phyloP scores from a whole-genome alignment of 2,329 filamentous ascomycete genomes.

The Aspergillus sp. region DNA sequence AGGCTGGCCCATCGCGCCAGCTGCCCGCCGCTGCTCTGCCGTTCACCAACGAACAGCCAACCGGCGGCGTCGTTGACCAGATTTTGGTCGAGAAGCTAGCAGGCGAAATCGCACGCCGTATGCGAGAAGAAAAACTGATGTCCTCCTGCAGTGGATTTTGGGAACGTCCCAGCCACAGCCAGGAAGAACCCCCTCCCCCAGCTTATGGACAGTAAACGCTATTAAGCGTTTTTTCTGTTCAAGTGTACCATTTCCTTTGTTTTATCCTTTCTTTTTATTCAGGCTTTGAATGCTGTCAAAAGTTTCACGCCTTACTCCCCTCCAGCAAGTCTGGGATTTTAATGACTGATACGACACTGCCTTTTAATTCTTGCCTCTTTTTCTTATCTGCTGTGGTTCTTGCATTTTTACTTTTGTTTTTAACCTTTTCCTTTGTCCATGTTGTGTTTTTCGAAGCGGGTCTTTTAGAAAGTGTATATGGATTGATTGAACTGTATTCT shows the following conservation, averaged over 20 bases:
- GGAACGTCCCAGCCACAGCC: conserved; percentile 24
- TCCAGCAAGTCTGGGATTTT: conserved; percentile 15
- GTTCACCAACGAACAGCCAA: conserved; percentile 26
- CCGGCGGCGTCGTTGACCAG: conserved; percentile 40
- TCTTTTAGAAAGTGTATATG: not conserved
- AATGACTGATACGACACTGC: conserved; percentile 17
- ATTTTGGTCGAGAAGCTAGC: conserved; percentile 66
- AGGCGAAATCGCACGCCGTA: conserved; percentile 76
- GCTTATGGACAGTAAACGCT: conserved; percentile 39
- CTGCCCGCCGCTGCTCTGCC: conserved; percentile 31
- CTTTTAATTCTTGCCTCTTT: conserved; percentile 13
- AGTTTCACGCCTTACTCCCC: conserved; percentile 2
- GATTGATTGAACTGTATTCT: too few species aligned
- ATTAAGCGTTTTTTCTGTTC: too few species aligned
- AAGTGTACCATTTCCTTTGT: conserved; percentile 1
- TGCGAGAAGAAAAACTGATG: conserved; percentile 74
- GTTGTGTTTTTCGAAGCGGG: not conserved
- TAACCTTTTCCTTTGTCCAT: not conserved
- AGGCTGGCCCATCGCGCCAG: conserved; percentile 22
- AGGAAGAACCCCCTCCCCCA: conserved; percentile 38
- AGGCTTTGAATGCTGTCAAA: not conserved
- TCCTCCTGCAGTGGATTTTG: conserved; percentile 31
- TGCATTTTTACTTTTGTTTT: conserved; percentile 13
- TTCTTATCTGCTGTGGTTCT: conserved; percentile 24
- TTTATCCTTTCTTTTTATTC: conserved; percentile 7